Conservation (phyloP, 345 rosid species). For the Eutrema heterophyllum region DNA sequence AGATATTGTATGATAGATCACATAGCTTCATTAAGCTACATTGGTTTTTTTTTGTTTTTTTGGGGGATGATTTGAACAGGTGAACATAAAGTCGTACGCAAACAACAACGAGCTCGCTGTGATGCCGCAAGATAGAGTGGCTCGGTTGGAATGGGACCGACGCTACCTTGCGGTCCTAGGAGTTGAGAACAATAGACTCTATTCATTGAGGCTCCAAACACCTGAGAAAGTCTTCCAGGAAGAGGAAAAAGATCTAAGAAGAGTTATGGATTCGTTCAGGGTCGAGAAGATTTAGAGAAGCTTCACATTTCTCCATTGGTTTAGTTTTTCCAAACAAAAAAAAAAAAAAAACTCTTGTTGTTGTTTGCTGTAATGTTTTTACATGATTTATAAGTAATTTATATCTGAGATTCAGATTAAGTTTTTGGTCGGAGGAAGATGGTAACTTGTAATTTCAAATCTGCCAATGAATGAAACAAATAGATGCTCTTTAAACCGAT, state of each 20-base stretch:
- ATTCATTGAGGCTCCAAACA: slow-evolving; percentile 82
- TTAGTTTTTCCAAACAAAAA: neutral
- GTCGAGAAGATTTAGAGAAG: slow-evolving; percentile 52
- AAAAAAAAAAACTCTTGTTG: neutral
- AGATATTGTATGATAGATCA: neutral
- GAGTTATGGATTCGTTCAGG: slow-evolving; percentile 85
- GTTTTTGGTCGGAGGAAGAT: neutral
- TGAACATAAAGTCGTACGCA: slow-evolving; percentile 87
- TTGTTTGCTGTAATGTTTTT: neutral
- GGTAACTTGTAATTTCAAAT: neutral
- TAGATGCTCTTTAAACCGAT: neutral
- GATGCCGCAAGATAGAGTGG: slow-evolving; percentile 82
- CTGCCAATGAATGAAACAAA: too few species aligned
- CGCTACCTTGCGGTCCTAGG: slow-evolving; percentile 78
- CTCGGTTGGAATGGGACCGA: slow-evolving; percentile 83
- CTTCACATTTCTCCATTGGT: neutral
- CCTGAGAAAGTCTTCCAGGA: slow-evolving; percentile 81
- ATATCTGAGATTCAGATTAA: neutral
- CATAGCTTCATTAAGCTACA: neutral
- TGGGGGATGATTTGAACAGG: slow-evolving; percentile 34
- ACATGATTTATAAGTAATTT: neutral
- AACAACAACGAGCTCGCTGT: slow-evolving; percentile 89
- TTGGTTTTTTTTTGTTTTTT: neutral
- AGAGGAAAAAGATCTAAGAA: slow-evolving; percentile 79
- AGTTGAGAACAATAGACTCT: slow-evolving; percentile 73